phyloP scores from a whole-genome alignment of 2,329 filamentous ascomycete species.

The Cytospora piceicola region DNA sequence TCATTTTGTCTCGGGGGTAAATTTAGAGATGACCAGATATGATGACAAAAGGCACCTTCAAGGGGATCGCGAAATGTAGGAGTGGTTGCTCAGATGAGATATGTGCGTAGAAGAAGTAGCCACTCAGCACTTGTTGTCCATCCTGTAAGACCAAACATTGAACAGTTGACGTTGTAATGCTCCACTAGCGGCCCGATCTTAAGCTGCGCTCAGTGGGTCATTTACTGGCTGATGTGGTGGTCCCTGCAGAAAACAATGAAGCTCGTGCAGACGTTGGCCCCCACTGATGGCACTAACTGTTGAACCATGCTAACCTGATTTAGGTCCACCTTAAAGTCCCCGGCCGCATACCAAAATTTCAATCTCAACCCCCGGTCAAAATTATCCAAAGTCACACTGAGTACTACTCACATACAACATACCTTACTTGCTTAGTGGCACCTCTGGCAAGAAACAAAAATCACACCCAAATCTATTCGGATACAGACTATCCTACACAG shows the following conservation, averaged over 20 bases:
- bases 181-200: not conserved
- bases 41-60: not conserved
- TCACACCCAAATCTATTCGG: not conserved
- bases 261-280: not conserved
- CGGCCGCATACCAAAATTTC: constrained; percentile 2
- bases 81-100: not conserved
- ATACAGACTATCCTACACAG: not conserved
- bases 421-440: not conserved
- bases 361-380: constrained; percentile 1
- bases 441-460: not conserved
- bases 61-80: not conserved
- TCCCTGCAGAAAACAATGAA: not conserved
- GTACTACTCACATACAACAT: not conserved
- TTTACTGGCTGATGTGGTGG: too few relatives aligned
- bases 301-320: too few relatives aligned
- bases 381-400: not conserved
- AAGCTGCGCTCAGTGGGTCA: not conserved
- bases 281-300: not conserved
- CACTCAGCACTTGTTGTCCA: too few relatives aligned
- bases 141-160: not conserved
- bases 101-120: not conserved
- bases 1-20: not conserved
- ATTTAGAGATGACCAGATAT: too few relatives aligned
- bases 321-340: not conserved
- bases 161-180: not conserved